These are phyloP conservation scores for Cladophialophora immunda DNA, from an alignment of 2,329 filamentous ascomycete genomes.

Conservation along the genomic window DNA sequence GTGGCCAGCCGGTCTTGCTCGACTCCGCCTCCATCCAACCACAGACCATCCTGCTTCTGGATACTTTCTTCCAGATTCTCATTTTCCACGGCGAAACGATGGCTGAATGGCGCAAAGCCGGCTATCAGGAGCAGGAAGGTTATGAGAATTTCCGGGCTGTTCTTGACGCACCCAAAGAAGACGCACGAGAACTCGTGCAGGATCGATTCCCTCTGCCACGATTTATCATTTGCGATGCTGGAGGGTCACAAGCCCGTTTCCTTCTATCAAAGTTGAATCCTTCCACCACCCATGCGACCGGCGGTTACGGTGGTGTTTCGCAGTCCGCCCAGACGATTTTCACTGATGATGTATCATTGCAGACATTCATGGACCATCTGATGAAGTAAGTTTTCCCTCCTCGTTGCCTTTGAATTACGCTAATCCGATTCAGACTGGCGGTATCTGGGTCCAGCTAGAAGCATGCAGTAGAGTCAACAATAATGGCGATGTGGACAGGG, in stretches of 20 bases:
- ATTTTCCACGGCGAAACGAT: slow-evolving; percentile 99
- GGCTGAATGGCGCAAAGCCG: slow-evolving; percentile 96
- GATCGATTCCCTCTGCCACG: slow-evolving; percentile 97
- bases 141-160: slow-evolving; percentile 94
- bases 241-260: slow-evolving; percentile 97
- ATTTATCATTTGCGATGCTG: slow-evolving; percentile 99
- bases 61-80: slow-evolving; percentile 99
- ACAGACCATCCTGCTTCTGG: slow-evolving; percentile 89
- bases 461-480: not conserved
- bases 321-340: slow-evolving; percentile 98
- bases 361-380: slow-evolving; percentile 99
- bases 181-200: slow-evolving; percentile 94
- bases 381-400: slow-evolving; percentile 79
- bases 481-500: not conserved
- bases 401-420: slow-evolving; percentile 26
- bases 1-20: slow-evolving; percentile 88
- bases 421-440: slow-evolving; percentile 54
- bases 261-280: slow-evolving; percentile 96
- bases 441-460: slow-evolving; percentile 60
- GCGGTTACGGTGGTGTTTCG: slow-evolving; percentile 87
- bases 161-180: slow-evolving; percentile 93
- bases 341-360: slow-evolving; percentile 95
- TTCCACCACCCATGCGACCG: slow-evolving; percentile 93
- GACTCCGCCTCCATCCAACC: slow-evolving; percentile 97
- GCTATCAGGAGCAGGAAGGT: slow-evolving; percentile 96